A percentile compares a stretch with the other conserved stretches of the same genome.
These are phyloP conservation scores for Vigna angularis DNA, from an alignment of 306 rosid species.

Conservation along the genomic window DNA sequence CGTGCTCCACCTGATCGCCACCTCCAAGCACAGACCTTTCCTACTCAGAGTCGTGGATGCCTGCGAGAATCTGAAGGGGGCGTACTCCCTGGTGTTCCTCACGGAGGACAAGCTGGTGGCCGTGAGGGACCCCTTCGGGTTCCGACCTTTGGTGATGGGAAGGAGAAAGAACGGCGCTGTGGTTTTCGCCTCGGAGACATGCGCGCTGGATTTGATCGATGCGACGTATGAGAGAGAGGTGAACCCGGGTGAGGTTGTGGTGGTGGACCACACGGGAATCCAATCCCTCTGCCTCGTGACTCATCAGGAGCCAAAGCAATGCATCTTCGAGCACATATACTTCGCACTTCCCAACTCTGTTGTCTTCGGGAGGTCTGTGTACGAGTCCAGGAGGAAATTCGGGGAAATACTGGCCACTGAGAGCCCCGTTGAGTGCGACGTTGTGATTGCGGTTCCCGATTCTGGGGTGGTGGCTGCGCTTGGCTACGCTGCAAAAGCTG, in stretches of 20 bases:
- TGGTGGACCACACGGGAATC: constrained; percentile 66
- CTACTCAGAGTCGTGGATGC: constrained; percentile 79
- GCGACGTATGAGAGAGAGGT: constrained; percentile 86
- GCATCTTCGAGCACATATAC: constrained; percentile 90
- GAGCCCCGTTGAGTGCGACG: constrained; percentile 82
- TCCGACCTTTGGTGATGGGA: constrained; percentile 87
- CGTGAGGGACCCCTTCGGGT: constrained; percentile 77
- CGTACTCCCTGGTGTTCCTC: constrained; percentile 78
- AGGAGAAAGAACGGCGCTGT: constrained; percentile 78
- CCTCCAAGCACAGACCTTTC: constrained; percentile 77
- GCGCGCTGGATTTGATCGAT: constrained; percentile 83
- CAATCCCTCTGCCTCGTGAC: constrained; percentile 80
- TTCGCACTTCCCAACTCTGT: constrained; percentile 77
- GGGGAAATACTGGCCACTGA: constrained; percentile 84
- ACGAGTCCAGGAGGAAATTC: constrained; percentile 66
- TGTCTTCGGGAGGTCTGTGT: constrained; percentile 76
- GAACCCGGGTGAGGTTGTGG: constrained; percentile 77
- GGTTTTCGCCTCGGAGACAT: constrained; percentile 86
- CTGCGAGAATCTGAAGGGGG: constrained; percentile 82
- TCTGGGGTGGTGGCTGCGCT: constrained; percentile 91
- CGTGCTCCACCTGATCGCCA: constrained; percentile 89
- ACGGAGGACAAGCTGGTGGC: constrained; percentile 87
- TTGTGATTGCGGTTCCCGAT: constrained; percentile 88
- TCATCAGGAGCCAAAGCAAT: constrained; percentile 73
- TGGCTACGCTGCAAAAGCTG: constrained; percentile 85